Conservation (phyloP, 2,329 filamentous ascomycete genomes). For the Zymoseptoria passerinii region DNA sequence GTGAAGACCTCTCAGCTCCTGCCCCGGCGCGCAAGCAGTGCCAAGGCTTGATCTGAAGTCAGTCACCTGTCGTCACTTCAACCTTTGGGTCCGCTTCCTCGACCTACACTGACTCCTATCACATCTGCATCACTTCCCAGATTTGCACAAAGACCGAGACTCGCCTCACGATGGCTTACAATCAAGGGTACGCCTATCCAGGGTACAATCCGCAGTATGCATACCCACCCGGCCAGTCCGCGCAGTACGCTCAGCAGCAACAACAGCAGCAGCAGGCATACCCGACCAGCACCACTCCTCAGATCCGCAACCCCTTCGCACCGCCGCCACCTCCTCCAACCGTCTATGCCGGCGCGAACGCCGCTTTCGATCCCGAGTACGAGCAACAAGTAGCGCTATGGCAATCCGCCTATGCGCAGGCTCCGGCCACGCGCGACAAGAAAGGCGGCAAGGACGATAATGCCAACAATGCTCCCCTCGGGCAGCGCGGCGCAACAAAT, state of each 20-base stretch:
- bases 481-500: slow-evolving; percentile 11
- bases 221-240: slow-evolving; percentile 18
- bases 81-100: not conserved
- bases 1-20: too few relatives aligned
- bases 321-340: slow-evolving; percentile 34
- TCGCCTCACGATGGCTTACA: slow-evolving; percentile 8
- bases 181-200: slow-evolving; percentile 12
- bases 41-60: too few relatives aligned
- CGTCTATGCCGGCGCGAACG: slow-evolving; percentile 25
- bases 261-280: slow-evolving; percentile 18
- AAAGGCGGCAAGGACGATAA: slow-evolving; percentile 14
- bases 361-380: slow-evolving; percentile 62
- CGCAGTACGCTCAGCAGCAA: slow-evolving; percentile 38
- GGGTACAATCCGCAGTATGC: slow-evolving; percentile 16
- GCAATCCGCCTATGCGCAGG: slow-evolving; percentile 53
- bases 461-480: slow-evolving; percentile 12
- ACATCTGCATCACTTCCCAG: not conserved
- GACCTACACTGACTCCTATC: not conserved
- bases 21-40: too few relatives aligned
- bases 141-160: not conserved
- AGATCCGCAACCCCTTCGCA: slow-evolving; percentile 76
- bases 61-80: not conserved
- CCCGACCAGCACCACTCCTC: slow-evolving; percentile 44
- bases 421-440: slow-evolving; percentile 11
- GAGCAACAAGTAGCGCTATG: slow-evolving; percentile 90